Percentiles rank a stretch among this genome's conserved stretches.
Evolutionary conservation across 345 rosid genomes (phyloP).

Genomic region (Populus deltoides): DNA sequence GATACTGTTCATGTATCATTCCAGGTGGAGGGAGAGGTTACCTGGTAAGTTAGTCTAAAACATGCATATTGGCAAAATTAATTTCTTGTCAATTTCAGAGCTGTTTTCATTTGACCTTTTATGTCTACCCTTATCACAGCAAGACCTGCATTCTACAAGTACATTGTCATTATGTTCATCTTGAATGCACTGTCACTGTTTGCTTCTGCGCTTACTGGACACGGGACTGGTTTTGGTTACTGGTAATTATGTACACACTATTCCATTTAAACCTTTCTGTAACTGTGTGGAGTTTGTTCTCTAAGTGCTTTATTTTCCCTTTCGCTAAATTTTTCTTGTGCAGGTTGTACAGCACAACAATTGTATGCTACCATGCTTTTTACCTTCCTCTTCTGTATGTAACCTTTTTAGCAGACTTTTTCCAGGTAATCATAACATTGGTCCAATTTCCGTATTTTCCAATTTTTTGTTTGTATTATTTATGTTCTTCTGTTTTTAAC

Average conservation of each 20-base stretch:
- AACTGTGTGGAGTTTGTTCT: not conserved
- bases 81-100: not conserved
- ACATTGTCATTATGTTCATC: constrained; percentile 57
- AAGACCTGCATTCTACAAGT: constrained; percentile 85
- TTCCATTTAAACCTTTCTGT: not conserved
- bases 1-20: constrained; percentile 70
- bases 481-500: not conserved
- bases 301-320: not conserved
- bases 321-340: not conserved
- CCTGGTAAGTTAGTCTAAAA: constrained; percentile 51
- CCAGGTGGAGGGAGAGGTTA: constrained; percentile 77
- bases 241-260: constrained; percentile 48
- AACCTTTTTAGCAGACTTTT: constrained; percentile 86
- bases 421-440: constrained; percentile 51
- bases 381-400: constrained; percentile 78
- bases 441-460: not conserved
- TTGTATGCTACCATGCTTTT: constrained; percentile 72
- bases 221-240: constrained; percentile 63
- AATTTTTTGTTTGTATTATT: not conserved
- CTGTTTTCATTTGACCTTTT: not conserved
- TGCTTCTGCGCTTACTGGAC: constrained; percentile 62
- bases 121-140: constrained; percentile 41
- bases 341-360: constrained; percentile 74
- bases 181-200: constrained; percentile 59
- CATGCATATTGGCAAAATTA: not conserved